Evolutionary conservation across 805 yeast genomes (phyloP), one percentile per base, ranked within the genome.

Genomic region (Yarrowia alimentaria): DNA sequence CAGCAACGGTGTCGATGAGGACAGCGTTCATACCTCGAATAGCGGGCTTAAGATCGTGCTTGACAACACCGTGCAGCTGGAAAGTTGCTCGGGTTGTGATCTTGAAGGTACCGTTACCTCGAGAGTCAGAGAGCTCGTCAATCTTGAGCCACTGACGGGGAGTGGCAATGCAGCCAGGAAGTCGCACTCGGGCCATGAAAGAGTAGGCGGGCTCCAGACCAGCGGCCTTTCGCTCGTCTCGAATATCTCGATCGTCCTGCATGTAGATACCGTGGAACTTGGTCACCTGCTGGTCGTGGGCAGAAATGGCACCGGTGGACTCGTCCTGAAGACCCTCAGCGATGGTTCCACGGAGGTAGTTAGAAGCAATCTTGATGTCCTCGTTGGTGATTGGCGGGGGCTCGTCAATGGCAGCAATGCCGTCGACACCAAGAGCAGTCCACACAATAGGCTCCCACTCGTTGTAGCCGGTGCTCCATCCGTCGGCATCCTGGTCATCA

Each of bases 401-500:
- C 58, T 95, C 96, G 65, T 91, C 97, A 60, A 84, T 93, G 48
- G 81, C 85, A 21, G 88, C 88, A 31, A 81, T 80, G 51, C 78
- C 77, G 59, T 86, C 89, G 48, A 91, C 96, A 52, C 95, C 95
- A 50, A 91, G 75, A 2, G 89, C 85, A 58, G 78, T 81, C 98
- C 98, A 91, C 56, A 91, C 63, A 56, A 75, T 73, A 17, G 83
- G 77, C 67, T 87, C 91, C 96, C 97, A 91, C 34, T 70, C 81
- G 54, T 81, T 79, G 66, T 83, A 91, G n/a, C 93, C 96, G 20
- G 97, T 90, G 59, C 81, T 81, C 69, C 75, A 89, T 16, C 97
- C 97, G 71, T 91, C 97, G 17, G 95, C 95, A 65, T 87, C 98
- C 71, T 91, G 98, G 64, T 91, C 98, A 67, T 91, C 97, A 69